These are phyloP conservation scores for Metarhizium album DNA, from an alignment of 2,329 filamentous ascomycete species.

Conservation along the genomic window DNA sequence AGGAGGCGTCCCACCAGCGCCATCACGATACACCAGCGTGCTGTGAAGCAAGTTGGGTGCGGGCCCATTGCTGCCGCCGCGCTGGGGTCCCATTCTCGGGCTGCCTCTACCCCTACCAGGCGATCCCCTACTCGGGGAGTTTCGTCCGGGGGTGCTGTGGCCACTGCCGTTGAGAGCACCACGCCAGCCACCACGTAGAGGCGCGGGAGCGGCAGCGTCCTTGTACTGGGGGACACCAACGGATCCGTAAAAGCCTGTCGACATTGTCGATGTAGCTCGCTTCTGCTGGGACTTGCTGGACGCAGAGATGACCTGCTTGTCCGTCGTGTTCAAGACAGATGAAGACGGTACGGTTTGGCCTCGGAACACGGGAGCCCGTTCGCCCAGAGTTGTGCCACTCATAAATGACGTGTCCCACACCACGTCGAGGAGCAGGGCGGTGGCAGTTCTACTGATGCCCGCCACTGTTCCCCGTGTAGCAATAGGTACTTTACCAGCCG, in stretches of 20 bases:
- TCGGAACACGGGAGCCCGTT: slow-evolving; percentile 84
- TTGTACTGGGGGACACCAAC: slow-evolving; percentile 52
- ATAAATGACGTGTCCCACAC: slow-evolving; percentile 94
- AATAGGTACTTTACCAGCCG: slow-evolving; percentile 90
- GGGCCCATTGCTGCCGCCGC: slow-evolving; percentile 15
- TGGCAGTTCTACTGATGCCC: slow-evolving; percentile 79
- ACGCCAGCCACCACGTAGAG: slow-evolving; percentile 47
- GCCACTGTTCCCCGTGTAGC: slow-evolving; percentile 88
- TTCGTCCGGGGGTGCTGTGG: slow-evolving; percentile 23
- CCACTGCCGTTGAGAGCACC: slow-evolving; percentile 40
- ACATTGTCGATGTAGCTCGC: slow-evolving; percentile 36
- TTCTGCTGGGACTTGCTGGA: slow-evolving; percentile 43
- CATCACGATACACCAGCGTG: slow-evolving; percentile 40
- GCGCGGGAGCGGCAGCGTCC: slow-evolving; percentile 43
- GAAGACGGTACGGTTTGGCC: slow-evolving; percentile 83
- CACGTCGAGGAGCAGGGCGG: slow-evolving; percentile 74
- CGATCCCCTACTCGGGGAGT: slow-evolving; percentile 23
- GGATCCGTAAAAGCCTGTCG: slow-evolving; percentile 43
- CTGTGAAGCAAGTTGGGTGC: slow-evolving; percentile 37
- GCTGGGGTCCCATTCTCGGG: slow-evolving; percentile 24
- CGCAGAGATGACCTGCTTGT: slow-evolving; percentile 68
- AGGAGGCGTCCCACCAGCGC: slow-evolving; percentile 17
- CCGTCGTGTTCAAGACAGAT: slow-evolving; percentile 79
- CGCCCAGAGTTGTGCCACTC: slow-evolving; percentile 87
- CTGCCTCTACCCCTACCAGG: slow-evolving; percentile 29